Evolutionary conservation across 129 eudicot species (phyloP), one percentile per base, ranked within the genome.

Genomic region (Artemisia argyi): DNA sequence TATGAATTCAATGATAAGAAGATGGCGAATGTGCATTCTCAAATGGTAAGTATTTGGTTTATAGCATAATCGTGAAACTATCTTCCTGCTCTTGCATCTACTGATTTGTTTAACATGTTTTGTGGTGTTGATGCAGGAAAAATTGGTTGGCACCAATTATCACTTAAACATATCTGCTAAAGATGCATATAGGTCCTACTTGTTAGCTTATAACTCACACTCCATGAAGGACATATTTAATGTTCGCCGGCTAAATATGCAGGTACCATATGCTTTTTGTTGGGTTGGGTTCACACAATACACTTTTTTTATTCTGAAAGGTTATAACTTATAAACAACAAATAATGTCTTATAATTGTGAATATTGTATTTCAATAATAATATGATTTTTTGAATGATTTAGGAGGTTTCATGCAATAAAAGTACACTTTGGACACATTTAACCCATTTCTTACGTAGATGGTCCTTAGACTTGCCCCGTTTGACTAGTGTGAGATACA

Each of bases 171-270:
- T 81, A 76, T 81, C 97, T 4, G 99, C 99, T 28, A 94, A 88
- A 83, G 96, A 95, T 65, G 99, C 97, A 10, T 95, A 90, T 68
- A 83, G 97, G 78, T 76, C 97, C 19, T 95, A 88, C 67, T 55
- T 95, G 20, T 79, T 88, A 63, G 88, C 99, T 0, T 95, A 95
- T 62, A 90, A 88, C 82, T 90, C 97, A 15, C 98, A 90, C 69
- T 86, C 97, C 17, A 88, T 86, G 93, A 94, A 90, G 76, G 97
- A 94, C 63, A 85, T 94, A 49, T 94, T 90, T 71, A 82, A 88
- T 68, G 97, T 88, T 58, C 97, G 85, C 64, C 79, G 86, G 39
- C 96, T 94, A 2, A 87, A 94, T 76, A 74, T 87, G 47, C 96
- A 94, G 98, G 98, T 90, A 83, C 63, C 17, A 12, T 19, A 39